Evolutionary conservation across 352 stramenopile genomes (phyloP).

Genomic region (Globisporangium mamillatum): DNA sequence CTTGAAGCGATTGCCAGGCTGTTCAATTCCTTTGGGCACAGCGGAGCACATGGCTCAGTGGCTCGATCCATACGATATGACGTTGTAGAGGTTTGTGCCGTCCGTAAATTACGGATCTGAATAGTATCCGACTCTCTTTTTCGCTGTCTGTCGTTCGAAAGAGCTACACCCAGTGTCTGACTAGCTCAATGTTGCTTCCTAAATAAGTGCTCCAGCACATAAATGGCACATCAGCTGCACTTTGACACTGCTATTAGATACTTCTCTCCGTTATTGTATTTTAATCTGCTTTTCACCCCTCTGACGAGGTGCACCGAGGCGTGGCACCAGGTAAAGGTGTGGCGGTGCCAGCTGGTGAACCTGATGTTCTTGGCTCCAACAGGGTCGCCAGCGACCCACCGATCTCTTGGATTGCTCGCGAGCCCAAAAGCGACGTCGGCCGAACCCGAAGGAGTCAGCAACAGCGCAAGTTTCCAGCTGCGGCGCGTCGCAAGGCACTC

Average conservation of each 20-base stretch:
- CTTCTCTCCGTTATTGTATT: background rate
- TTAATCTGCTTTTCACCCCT: background rate
- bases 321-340: background rate
- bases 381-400: background rate
- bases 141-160: background rate
- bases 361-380: conserved; percentile 1
- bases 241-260: background rate
- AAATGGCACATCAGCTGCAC: too few species aligned
- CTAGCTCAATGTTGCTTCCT: background rate
- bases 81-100: background rate
- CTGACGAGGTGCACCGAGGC: background rate
- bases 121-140: background rate
- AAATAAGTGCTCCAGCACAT: too few species aligned
- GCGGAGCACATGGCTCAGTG: background rate
- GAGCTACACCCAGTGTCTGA: background rate
- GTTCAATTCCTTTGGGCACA: background rate
- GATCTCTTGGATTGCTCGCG: too few species aligned
- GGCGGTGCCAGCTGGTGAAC: background rate
- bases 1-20: background rate
- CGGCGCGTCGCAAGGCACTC: background rate
- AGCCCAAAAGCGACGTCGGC: too few species aligned
- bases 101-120: background rate
- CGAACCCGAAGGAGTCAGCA: background rate
- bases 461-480: background rate
- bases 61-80: background rate